phyloP scores from a whole-genome alignment of 768 basidiomycete species.

The Termitomyces sp. region DNA sequence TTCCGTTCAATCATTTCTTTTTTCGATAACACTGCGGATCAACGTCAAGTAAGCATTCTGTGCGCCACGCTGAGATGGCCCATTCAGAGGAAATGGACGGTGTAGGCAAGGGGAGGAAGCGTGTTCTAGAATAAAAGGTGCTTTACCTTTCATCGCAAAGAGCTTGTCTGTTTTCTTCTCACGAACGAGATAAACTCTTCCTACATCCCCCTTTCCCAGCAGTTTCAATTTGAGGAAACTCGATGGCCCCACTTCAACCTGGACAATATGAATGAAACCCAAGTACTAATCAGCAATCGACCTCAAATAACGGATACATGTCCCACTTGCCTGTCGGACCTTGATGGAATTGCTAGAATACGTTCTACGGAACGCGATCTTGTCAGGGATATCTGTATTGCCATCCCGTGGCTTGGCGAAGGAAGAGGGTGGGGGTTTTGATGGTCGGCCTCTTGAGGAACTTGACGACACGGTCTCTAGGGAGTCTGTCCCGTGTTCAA shows the following conservation, averaged over 20 bases:
- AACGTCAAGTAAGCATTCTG: conserved; percentile 31
- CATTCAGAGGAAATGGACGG: neutral
- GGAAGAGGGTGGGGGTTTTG: conserved; percentile 38
- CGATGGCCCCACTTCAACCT: conserved; percentile 93
- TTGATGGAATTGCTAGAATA: conserved; percentile 99
- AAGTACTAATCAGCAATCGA: conserved; percentile 7
- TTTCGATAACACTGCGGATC: conserved; percentile 85
- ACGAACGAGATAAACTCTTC: conserved; percentile 95
- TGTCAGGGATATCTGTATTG: conserved; percentile 47
- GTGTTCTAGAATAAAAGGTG: conserved; percentile 20
- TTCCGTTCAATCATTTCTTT: conserved; percentile 99
- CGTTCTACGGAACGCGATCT: conserved; percentile 83
- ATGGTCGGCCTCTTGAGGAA: conserved; percentile 58
- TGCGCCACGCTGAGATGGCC: conserved; percentile 26
- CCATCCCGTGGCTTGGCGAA: conserved; percentile 43
- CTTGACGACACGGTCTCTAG: conserved; percentile 77
- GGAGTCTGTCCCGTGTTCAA: conserved; percentile 64
- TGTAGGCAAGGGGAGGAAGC: conserved; percentile 14
- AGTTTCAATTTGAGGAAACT: conserved; percentile 97
- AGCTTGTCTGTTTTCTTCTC: conserved; percentile 97
- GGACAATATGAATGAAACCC: conserved; percentile 3
- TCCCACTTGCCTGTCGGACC: conserved; percentile 67
- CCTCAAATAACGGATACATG: conserved; percentile 2
- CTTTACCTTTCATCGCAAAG: conserved; percentile 97
- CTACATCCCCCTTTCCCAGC: conserved; percentile 98